phyloP scores from a whole-genome alignment of 495 filamentous ascomycete species.

The Ascodesmis nigricans region DNA sequence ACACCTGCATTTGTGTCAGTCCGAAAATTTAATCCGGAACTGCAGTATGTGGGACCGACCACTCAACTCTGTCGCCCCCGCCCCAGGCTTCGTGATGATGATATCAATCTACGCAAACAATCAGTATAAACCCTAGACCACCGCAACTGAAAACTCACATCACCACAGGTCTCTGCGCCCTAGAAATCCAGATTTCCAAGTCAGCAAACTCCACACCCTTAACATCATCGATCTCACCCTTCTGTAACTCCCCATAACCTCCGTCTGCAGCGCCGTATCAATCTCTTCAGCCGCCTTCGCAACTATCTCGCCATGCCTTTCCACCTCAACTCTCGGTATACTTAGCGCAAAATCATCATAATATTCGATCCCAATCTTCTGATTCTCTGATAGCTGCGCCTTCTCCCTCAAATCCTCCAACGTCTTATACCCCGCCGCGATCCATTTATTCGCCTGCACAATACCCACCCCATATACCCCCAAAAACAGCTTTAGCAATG shows the following conservation, averaged over 20 bases:
- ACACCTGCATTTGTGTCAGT: slow-evolving; percentile 1
- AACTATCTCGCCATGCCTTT: slow-evolving; percentile 45
- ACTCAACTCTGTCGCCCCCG: slow-evolving; percentile 6
- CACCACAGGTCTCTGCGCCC: slow-evolving; percentile 19
- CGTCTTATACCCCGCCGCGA: slow-evolving; percentile 50
- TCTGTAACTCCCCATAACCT: slow-evolving; percentile 53
- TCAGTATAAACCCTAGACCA: neutral
- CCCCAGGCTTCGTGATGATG: slow-evolving; percentile 45
- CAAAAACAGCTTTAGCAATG: slow-evolving; percentile 42
- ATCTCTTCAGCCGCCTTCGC: slow-evolving; percentile 35
- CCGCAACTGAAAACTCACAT: slow-evolving; percentile 4
- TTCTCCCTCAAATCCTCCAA: slow-evolving; percentile 47
- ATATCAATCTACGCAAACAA: slow-evolving; percentile 48
- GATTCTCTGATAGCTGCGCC: slow-evolving; percentile 46
- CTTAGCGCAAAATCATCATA: slow-evolving; percentile 65
- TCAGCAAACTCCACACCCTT: no score
- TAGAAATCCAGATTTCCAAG: slow-evolving; percentile 42
- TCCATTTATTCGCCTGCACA: slow-evolving; percentile 45
- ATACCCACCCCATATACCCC: slow-evolving; percentile 61
- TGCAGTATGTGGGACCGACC: neutral
- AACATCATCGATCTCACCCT: no score
- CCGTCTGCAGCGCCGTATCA: slow-evolving; percentile 32
- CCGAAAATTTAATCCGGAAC: neutral
- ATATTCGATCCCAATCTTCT: slow-evolving; percentile 56
- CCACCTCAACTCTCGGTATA: slow-evolving; percentile 62